Base-by-base conservation (phyloP, 169 alveolate species). In the Plasmodium knowlesi region DNA sequence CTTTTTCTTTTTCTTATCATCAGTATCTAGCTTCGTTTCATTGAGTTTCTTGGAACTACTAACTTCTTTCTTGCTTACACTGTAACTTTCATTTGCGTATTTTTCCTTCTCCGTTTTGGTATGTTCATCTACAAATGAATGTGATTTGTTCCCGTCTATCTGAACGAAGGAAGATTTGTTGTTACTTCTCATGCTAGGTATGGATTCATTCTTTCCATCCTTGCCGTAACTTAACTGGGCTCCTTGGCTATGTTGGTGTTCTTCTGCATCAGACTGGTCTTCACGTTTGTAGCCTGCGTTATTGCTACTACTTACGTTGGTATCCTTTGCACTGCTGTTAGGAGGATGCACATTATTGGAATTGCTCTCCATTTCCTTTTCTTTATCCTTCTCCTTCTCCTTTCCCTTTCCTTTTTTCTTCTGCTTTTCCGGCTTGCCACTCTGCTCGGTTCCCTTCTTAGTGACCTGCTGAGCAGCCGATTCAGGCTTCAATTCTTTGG, bases 401-500 rank as follows among this genome's bases (percentile, higher is more conserved):
- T 41, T 28, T 2, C 41, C 61, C 30, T 74, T 76, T 70, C 72
- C 90, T 25, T 86, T 86, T 53, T 86, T 86, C 41, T 76, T 86
- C 57, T 19, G 57, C 41, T 86, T 78, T 76, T 30, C 53, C n/a
- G 79, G 14, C 67, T 86, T 86, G 80, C 81, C 80, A 28, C 41
- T 73, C 41, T 50, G 46, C 28, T 46, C 74, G 34, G 80, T 32
- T 2, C 70, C 39, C 81, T 86, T 86, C 70, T 74, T 86, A 39
- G 12, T 76, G 32, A 22, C 72, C 53, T 54, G 61, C 19, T 84
- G 76, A 6, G 43, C 14, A 34, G 32, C 9, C 76, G 74, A 53
- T 19, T 86, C 93, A 4, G 79, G 46, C 43, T 86, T 86, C 70
- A 86, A 86, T 74, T 74, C 93, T 53, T 85, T 74, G 25, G 82